Evolutionary conservation across 306 rosid species (phyloP).

Genomic region (Sindora glabra): DNA sequence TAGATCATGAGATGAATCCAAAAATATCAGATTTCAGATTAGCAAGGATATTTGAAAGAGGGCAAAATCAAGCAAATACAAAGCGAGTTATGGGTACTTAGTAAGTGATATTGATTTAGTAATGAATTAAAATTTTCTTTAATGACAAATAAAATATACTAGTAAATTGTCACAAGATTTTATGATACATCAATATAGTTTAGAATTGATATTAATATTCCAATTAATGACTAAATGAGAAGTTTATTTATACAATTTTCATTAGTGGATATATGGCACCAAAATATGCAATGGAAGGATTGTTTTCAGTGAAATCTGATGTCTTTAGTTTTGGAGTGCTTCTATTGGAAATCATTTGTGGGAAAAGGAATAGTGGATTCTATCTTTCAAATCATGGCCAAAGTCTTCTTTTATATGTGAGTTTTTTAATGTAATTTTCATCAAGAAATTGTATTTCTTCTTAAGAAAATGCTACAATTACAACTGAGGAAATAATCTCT

Average conservation of each 20-base stretch:
- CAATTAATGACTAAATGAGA: too few species aligned
- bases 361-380: slow-evolving; percentile 23
- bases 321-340: slow-evolving; percentile 39
- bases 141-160: background rate
- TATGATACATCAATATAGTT: too few species aligned
- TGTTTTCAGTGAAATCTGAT: slow-evolving; percentile 32
- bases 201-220: too few species aligned
- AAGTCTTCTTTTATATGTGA: slow-evolving; percentile 23
- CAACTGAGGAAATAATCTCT: background rate
- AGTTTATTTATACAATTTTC: background rate
- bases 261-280: slow-evolving; percentile 52
- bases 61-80: slow-evolving; percentile 29
- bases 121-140: background rate
- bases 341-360: slow-evolving; percentile 34
- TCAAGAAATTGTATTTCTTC: background rate
- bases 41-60: slow-evolving; percentile 32
- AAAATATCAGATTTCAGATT: slow-evolving; percentile 52
- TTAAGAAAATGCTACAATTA: background rate
- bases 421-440: background rate
- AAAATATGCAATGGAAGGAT: slow-evolving; percentile 39
- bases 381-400: slow-evolving; percentile 22
- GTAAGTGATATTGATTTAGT: slow-evolving; percentile 29
- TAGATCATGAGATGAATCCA: slow-evolving; percentile 35
- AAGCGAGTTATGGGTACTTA: slow-evolving; percentile 41
- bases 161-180: too few species aligned